phyloP scores from a whole-genome alignment of 164 flowering plant genomes.

The Magnolia kwangsiensis region DNA sequence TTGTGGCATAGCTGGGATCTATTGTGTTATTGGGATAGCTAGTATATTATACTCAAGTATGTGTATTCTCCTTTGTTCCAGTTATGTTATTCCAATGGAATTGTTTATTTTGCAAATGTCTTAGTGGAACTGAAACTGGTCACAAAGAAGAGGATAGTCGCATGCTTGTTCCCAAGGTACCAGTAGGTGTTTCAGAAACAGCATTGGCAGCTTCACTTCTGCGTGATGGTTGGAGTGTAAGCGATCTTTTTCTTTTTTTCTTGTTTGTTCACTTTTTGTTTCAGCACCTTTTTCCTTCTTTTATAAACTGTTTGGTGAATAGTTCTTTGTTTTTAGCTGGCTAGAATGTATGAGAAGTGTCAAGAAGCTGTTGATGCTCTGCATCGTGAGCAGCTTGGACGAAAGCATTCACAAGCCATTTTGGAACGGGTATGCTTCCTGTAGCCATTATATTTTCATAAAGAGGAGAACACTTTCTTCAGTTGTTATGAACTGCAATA shows the following conservation, averaged over 20 bases:
- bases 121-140: constrained; percentile 23
- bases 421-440: constrained; percentile 55
- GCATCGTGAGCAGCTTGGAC: constrained; percentile 80
- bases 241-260: constrained; percentile 21
- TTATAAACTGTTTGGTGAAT: background rate
- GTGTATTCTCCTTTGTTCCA: background rate
- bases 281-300: background rate
- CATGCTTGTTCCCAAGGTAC: no score
- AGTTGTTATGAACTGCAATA: background rate
- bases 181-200: constrained; percentile 97
- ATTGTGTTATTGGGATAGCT: no score
- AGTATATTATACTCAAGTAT: background rate
- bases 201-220: constrained; percentile 95
- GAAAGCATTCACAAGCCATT: constrained; percentile 73
- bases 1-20: no score
- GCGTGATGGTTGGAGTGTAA: constrained; percentile 98
- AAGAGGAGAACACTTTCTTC: background rate
- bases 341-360: constrained; percentile 89
- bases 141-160: constrained; percentile 34
- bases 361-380: constrained; percentile 97
- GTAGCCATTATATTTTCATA: background rate
- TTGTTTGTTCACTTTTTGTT: background rate
- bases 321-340: constrained; percentile 40
- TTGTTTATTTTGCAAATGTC: constrained; percentile 31
- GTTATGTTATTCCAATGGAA: background rate